These are phyloP conservation scores for Endogone sp. DNA, from an alignment of 192 early-diverging fungal genomes.

Conservation along the genomic window DNA sequence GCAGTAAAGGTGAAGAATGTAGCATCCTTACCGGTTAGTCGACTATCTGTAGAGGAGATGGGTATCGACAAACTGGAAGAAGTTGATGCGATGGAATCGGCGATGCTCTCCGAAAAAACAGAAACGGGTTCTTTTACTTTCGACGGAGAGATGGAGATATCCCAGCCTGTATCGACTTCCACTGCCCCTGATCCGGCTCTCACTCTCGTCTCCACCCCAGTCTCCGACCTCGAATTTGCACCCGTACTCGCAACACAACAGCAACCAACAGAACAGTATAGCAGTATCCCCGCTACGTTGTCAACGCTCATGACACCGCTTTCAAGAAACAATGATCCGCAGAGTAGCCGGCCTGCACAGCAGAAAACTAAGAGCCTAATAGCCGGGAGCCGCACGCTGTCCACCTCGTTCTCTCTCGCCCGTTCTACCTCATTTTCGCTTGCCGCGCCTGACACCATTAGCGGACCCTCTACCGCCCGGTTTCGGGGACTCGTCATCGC, in stretches of 20 bases:
- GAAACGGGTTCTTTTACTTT: neutral
- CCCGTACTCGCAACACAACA: no score
- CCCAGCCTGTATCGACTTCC: neutral
- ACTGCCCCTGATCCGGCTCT: neutral
- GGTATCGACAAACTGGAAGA: neutral
- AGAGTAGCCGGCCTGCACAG: neutral
- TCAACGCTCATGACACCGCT: neutral
- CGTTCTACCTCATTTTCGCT: neutral
- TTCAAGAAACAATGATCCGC: neutral
- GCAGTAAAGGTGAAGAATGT: neutral
- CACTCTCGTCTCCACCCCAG: neutral
- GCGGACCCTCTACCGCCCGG: neutral
- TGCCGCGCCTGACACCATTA: neutral
- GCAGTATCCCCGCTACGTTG: neutral
- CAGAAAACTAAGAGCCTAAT: neutral
- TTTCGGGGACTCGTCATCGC: neutral
- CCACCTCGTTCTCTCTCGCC: neutral
- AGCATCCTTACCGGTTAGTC: neutral
- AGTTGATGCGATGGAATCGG: neutral
- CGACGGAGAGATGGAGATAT: neutral
- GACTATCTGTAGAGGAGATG: neutral
- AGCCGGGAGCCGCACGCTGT: neutral
- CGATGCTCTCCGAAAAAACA: neutral
- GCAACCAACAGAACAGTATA: no score
- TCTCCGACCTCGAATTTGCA: no score